Base-by-base conservation (phyloP, 805 yeast genomes). In the Monosporozyma solicola region DNA sequence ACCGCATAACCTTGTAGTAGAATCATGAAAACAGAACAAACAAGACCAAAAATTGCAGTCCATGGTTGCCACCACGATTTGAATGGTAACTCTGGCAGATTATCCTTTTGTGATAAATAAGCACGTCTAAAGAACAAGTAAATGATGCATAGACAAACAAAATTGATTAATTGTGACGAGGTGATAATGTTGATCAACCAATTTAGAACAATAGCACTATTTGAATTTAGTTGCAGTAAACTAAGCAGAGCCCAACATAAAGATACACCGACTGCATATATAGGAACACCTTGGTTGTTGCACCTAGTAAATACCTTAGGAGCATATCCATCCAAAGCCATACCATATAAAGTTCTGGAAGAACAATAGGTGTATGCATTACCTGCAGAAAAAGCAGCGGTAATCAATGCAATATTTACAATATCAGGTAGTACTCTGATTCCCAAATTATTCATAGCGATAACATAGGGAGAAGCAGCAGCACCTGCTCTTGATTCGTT, bases 351-450 rank as follows among this genome's bases (percentile, higher is more conserved):
- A 0, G 86, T 74, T 58, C 85, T 73, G 7, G 89, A 79, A 0
- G 92, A 83, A 55, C 89, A 82, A 63, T 80, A 87, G 37, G 86
- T 79, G 65, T 82, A 85, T 1, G 92, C 85, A 66, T 87, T 87
- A 51, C 95, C 96, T 2, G 95, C 90, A 37, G 90, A 83, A 59
- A 87, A 84, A 0, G 91, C 85, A 1, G 94, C 79, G 5, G 87
- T 74, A 52, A 89, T 74, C 52, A 89, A 76, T 32, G 87, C 79
- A 1, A 80, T 95, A 68, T 90, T 90, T 53, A 90, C 89, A 55
- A 89, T 76, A 62, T 84, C 80, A 33, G 95, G 95, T 48, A 88
- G 72, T 0, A 78, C 83, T 35, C 73, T 78, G 51, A 89, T 84
- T 1, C 80, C 77, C 61, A 87, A 70, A 56, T 83, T 80, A 52